phyloP scores from a whole-genome alignment of 345 rosid species.

The Orychophragmus violaceus region DNA sequence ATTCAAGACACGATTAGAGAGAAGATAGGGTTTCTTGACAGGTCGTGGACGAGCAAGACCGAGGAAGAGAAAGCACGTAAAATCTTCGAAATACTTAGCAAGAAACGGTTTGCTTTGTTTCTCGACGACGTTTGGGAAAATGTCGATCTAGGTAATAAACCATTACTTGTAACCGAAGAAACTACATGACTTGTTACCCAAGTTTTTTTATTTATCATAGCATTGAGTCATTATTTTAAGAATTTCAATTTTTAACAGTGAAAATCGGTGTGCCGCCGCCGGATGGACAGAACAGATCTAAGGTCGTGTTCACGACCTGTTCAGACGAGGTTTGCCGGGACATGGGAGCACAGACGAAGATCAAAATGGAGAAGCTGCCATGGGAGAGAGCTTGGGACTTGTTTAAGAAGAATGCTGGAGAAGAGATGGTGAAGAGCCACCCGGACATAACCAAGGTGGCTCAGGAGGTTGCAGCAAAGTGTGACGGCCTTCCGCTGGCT shows the following conservation, averaged over 20 bases:
- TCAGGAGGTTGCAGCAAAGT: slow-evolving; percentile 26
- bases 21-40: slow-evolving; percentile 31
- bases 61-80: slow-evolving; percentile 21
- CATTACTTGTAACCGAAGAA: neutral
- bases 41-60: slow-evolving; percentile 28
- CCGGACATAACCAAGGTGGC: slow-evolving; percentile 33
- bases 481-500: slow-evolving; percentile 33
- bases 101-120: slow-evolving; percentile 32
- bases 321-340: slow-evolving; percentile 32
- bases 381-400: slow-evolving; percentile 33
- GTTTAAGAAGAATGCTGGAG: slow-evolving; percentile 32
- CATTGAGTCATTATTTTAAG: neutral
- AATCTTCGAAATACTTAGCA: slow-evolving; percentile 27
- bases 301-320: slow-evolving; percentile 33
- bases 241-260: neutral
- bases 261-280: slow-evolving; percentile 29
- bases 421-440: slow-evolving; percentile 25
- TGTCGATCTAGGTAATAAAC: slow-evolving; percentile 25
- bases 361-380: slow-evolving; percentile 27
- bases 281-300: slow-evolving; percentile 26
- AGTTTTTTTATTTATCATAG: neutral
- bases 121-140: slow-evolving; percentile 38
- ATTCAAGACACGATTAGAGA: slow-evolving; percentile 32
- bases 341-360: slow-evolving; percentile 32
- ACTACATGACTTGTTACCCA: neutral